These are phyloP conservation scores for Phalaenopsis equestris DNA, from an alignment of 106 monocot species.

Conservation along the genomic window DNA sequence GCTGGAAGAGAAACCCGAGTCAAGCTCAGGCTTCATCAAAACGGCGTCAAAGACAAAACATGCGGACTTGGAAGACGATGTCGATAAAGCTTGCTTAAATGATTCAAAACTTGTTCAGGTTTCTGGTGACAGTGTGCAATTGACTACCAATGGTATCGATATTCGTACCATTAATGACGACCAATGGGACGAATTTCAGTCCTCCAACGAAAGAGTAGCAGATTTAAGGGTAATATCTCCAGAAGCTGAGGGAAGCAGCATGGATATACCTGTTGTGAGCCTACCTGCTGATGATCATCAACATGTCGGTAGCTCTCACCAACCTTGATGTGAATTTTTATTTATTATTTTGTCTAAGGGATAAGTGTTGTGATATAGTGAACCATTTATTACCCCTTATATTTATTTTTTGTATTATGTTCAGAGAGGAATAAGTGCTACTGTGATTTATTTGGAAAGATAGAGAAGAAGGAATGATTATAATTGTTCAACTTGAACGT, in stretches of 20 bases:
- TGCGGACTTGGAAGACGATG: slow-evolving; percentile 59
- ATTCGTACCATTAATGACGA: slow-evolving; percentile 40
- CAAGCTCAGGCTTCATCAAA: slow-evolving; percentile 33
- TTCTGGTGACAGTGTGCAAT: slow-evolving; percentile 30
- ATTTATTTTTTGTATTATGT: neutral
- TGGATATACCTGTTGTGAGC: slow-evolving; percentile 65
- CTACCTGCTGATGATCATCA: slow-evolving; percentile 20
- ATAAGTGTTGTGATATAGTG: neutral
- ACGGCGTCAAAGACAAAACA: slow-evolving; percentile 58
- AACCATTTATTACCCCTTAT: neutral
- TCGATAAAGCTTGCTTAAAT: slow-evolving; percentile 86
- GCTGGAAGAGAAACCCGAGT: slow-evolving; percentile 51
- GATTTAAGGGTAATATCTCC: slow-evolving; percentile 78
- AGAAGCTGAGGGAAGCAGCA: slow-evolving; percentile 52
- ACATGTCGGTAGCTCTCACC: slow-evolving; percentile 21
- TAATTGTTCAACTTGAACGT: neutral
- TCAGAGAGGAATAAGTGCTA: neutral
- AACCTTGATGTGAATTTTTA: slow-evolving; percentile 1
- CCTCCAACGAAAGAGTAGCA: slow-evolving; percentile 37
- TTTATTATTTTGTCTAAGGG: neutral
- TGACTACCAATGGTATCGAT: slow-evolving; percentile 40
- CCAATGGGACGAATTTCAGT: slow-evolving; percentile 53
- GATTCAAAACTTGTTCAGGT: slow-evolving; percentile 33
- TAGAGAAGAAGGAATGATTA: neutral
- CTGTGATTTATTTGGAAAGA: neutral